Evolutionary conservation across 331 rosid genomes (phyloP).

Genomic region (Saraca asoca): DNA sequence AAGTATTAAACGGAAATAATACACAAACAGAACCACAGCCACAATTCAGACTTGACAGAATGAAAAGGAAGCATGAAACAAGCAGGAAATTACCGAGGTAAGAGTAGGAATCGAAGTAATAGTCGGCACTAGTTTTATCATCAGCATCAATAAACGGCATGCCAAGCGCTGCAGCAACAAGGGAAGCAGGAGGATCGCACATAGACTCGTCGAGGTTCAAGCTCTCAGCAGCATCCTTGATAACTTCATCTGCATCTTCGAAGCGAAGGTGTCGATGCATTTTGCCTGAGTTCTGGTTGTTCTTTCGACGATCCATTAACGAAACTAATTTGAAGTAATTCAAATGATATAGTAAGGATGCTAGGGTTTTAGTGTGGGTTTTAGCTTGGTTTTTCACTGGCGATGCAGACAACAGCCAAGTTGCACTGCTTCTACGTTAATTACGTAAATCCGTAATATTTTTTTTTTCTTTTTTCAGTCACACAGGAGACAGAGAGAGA

Average conservation of each 20-base stretch:
- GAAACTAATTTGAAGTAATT: too few species aligned
- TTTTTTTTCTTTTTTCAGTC: too few species aligned
- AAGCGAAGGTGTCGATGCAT: slow-evolving; percentile 55
- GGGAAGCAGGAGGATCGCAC: slow-evolving; percentile 51
- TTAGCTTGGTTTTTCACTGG: too few species aligned
- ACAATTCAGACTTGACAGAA: not conserved
- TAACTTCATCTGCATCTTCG: slow-evolving; percentile 61
- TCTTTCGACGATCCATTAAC: slow-evolving; percentile 71
- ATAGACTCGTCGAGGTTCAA: slow-evolving; percentile 80
- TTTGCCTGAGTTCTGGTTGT: slow-evolving; percentile 32
- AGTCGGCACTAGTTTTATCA: slow-evolving; percentile 94
- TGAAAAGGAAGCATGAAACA: not conserved
- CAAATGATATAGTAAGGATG: too few species aligned
- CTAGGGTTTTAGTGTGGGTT: too few species aligned
- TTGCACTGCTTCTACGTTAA: too few species aligned
- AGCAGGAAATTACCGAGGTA: slow-evolving; percentile 65
- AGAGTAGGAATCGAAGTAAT: slow-evolving; percentile 96
- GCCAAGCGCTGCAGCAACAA: slow-evolving; percentile 22
- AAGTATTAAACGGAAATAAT: too few species aligned
- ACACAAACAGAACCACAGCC: too few species aligned
- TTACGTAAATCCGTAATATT: too few species aligned
- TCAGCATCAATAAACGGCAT: slow-evolving; percentile 44
- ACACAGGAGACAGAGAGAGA: too few species aligned
- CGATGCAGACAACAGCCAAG: too few species aligned
- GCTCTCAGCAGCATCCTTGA: slow-evolving; percentile 57